Evolutionary conservation across 331 rosid species (phyloP).

Genomic region (Dryas integrifolia): DNA sequence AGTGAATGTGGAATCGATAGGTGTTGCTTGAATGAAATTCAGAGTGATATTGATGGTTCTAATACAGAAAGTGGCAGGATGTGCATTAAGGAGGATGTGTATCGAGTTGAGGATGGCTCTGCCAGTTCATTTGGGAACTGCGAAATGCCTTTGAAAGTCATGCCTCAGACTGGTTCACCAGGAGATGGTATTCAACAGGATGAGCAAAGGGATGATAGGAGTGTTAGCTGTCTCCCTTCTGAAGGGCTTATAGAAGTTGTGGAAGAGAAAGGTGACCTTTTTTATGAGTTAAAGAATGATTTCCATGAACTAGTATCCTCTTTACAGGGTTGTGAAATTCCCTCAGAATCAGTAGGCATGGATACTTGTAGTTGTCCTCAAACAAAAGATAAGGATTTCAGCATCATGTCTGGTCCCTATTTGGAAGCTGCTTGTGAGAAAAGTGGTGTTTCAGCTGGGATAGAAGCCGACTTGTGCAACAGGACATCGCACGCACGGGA

Average conservation of each 20-base stretch:
- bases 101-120: constrained; percentile 31
- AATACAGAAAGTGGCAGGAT: constrained; percentile 19
- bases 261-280: constrained; percentile 25
- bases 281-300: constrained; percentile 27
- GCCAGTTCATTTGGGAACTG: constrained; percentile 11
- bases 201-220: constrained; percentile 39
- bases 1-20: constrained; percentile 25
- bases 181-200: constrained; percentile 34
- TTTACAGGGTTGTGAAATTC: constrained; percentile 32
- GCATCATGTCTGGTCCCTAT: constrained; percentile 32
- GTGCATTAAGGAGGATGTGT: constrained; percentile 29
- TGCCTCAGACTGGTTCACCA: constrained; percentile 23
- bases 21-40: constrained; percentile 36
- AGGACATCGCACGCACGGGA: constrained; percentile 31
- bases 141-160: constrained; percentile 26
- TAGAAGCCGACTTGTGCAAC: constrained; percentile 39
- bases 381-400: constrained; percentile 36
- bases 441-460: constrained; percentile 34
- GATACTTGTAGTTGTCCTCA: constrained; percentile 35
- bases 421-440: constrained; percentile 32
- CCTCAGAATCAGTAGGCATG: constrained; percentile 29
- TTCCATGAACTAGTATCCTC: constrained; percentile 29
- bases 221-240: constrained; percentile 16
- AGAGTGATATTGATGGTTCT: constrained; percentile 28
- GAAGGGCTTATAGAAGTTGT: constrained; percentile 25